Conservation (phyloP, 192 early-diverging fungal species). For the Bifiguratus adelaidae region DNA sequence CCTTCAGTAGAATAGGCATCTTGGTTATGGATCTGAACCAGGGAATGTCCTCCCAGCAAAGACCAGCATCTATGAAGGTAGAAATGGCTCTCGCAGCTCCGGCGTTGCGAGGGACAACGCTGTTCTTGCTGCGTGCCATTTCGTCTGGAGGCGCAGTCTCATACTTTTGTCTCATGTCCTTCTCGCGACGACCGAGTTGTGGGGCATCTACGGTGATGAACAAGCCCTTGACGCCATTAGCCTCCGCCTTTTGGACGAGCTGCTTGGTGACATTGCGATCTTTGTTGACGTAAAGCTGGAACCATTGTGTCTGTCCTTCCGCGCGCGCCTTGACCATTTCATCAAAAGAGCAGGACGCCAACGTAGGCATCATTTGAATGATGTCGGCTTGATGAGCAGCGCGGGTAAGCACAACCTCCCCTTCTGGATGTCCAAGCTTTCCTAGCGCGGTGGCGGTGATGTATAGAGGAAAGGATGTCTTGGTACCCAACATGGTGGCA, state of each 20-base stretch:
- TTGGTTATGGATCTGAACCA: constrained; percentile 81
- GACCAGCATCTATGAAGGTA: constrained; percentile 69
- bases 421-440: constrained; percentile 62
- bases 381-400: constrained; percentile 32
- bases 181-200: constrained; percentile 57
- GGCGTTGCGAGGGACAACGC: constrained; percentile 28
- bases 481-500: constrained; percentile 51
- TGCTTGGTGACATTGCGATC: constrained; percentile 51
- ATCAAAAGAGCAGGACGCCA: constrained; percentile 62
- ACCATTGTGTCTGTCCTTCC: constrained; percentile 38
- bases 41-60: constrained; percentile 81
- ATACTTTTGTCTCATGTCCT: constrained; percentile 75
- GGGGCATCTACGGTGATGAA: constrained; percentile 84
- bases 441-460: constrained; percentile 69
- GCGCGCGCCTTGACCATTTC: constrained; percentile 44
- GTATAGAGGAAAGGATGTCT: constrained; percentile 51
- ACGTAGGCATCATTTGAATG: constrained; percentile 70
- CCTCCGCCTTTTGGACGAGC: constrained; percentile 62
- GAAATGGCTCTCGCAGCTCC: constrained; percentile 63
- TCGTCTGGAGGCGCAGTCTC: constrained; percentile 17
- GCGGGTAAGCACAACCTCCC: constrained; percentile 55
- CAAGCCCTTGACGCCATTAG: constrained; percentile 64
- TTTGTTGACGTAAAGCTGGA: constrained; percentile 80
- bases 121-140: constrained; percentile 9
- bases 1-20: constrained; percentile 89